These are phyloP conservation scores for Leishmania tarentolae DNA, from an alignment of 208 protist species.

Conservation along the genomic window DNA sequence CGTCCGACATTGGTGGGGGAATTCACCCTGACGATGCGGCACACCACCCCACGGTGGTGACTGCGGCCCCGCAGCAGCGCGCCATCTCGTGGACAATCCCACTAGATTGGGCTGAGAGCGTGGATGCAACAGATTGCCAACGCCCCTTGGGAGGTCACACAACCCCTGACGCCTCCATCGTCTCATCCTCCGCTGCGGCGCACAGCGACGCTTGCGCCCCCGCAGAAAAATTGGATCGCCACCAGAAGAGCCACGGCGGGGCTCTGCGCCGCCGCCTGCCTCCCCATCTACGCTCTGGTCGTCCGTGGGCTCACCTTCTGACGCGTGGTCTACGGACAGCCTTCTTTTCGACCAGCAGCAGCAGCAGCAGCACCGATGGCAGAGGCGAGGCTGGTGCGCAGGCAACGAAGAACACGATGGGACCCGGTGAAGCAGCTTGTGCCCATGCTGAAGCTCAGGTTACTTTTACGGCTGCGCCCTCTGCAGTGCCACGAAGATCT, in stretches of 20 bases:
- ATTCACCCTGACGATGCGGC: background rate
- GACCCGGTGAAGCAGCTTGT: background rate
- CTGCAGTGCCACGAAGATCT: background rate
- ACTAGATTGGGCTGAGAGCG: background rate
- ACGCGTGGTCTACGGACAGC: slow-evolving; percentile 24
- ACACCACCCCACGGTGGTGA: background rate
- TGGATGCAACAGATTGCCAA: background rate
- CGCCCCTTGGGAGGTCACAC: background rate
- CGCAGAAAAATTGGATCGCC: background rate
- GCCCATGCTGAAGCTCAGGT: background rate
- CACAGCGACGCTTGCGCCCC: background rate
- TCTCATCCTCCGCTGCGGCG: background rate
- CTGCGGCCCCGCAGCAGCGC: background rate
- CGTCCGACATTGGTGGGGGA: background rate
- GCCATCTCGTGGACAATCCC: slow-evolving; percentile 28
- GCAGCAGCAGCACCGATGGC: background rate
- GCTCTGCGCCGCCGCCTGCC: slow-evolving; percentile 7
- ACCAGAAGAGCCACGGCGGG: background rate
- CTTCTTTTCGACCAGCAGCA: slow-evolving; percentile 16
- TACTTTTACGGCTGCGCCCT: background rate
- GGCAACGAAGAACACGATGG: background rate
- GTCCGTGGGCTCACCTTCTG: slow-evolving; percentile 22
- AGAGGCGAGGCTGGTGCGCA: background rate
- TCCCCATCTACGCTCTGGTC: slow-evolving; percentile 21
- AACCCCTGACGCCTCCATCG: background rate